A percentile compares a stretch with the other conserved stretches of the same genome.
Conservation (phyloP, 2,329 filamentous ascomycete species). For the Microsporum canis region DNA sequence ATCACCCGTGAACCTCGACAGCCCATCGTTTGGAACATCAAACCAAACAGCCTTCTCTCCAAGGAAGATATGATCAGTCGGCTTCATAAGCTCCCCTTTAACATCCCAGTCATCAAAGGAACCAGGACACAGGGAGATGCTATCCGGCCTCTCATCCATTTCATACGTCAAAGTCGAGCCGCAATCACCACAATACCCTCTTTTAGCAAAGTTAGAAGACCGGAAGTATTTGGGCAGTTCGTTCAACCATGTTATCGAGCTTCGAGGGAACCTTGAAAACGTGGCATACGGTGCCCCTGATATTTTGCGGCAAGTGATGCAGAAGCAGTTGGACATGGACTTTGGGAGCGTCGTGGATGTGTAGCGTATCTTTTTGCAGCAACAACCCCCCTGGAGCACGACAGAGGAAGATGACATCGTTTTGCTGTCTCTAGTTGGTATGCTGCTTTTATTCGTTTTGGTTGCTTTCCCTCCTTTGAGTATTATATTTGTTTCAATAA, state of each 20-base stretch:
- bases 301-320: conserved; percentile 39
- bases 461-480: not conserved
- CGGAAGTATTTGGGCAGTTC: conserved; percentile 24
- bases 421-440: not conserved
- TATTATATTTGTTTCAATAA: no score
- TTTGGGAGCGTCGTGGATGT: conserved; percentile 27
- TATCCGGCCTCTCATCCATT: conserved; percentile 25
- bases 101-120: conserved; percentile 34
- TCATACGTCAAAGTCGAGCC: conserved; percentile 38
- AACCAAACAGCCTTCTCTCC: conserved; percentile 32
- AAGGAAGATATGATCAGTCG: conserved; percentile 36
- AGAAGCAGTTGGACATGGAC: conserved; percentile 36
- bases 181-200: conserved; percentile 37
- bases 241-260: conserved; percentile 27
- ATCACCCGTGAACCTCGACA: conserved; percentile 16
- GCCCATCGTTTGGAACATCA: conserved; percentile 28
- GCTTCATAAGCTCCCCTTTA: conserved; percentile 18
- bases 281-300: conserved; percentile 38
- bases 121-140: conserved; percentile 29
- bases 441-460: not conserved
- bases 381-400: conserved; percentile 34
- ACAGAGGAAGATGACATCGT: not conserved
- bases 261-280: conserved; percentile 30
- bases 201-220: conserved; percentile 33
- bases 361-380: conserved; percentile 36